Base-by-base conservation (phyloP, 2,329 filamentous ascomycete genomes). In the Penicillium sp. region DNA sequence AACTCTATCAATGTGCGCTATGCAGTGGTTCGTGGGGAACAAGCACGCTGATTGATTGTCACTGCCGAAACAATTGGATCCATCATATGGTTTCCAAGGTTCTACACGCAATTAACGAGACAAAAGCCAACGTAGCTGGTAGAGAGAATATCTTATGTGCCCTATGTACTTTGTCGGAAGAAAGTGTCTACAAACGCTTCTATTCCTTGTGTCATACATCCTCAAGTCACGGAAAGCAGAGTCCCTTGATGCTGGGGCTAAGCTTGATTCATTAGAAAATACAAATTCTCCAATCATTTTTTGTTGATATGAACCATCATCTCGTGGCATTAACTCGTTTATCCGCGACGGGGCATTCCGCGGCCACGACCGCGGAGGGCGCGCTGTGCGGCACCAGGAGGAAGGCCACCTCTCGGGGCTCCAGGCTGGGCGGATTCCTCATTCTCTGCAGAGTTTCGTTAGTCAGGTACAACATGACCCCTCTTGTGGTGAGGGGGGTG, bases 351-450 rank as follows among this genome's bases (percentile, higher is more conserved):
- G 26, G 95, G 93, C 92, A 98, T 95, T 35, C 91, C 91, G 55
- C 91, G 87, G 61, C 93, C 93, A 66, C 91, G 87, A 62, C 93
- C 90, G 61, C 93, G 84, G 64, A 98, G 78, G 43, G 92, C 93
- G 70, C 93, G 84, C 81, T 98, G 93, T 11, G 93, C 93, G 22
- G 93, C 93, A 65, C 90, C 90, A 1, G 88, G 88, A 5, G 90
- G 90, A 64, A 93, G 80, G 21, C 86, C 84, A 75, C 90, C 83
- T 55, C 86, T 84, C 0, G 93, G 93, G 9, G 86, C 91, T 76
- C 96, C 90, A 24, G 93, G 90, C 75, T 86, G 82, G 68, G 88
- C 84, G 70, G 91, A 96, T 81, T 98, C 93, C 81, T 99, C 91
- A 78, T 99, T 99, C 78, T 85, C 82, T 84, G 74, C 69, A 26